Conservation (phyloP, 139 green algal genomes). For the Chlamydomonas schloesseri region DNA sequence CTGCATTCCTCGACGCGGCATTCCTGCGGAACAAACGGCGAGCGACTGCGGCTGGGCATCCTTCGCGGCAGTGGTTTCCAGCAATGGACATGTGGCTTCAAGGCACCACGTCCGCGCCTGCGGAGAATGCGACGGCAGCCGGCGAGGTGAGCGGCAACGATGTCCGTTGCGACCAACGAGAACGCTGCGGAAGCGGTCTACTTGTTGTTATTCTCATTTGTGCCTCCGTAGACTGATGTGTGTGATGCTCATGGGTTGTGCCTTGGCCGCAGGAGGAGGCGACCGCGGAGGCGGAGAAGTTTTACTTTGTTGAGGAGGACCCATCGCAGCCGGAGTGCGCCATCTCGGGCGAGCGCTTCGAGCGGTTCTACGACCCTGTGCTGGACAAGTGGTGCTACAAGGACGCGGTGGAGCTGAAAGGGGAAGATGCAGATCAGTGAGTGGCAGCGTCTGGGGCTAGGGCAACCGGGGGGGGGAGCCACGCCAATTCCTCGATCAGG, state of each 20-base stretch:
- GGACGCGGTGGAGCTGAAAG: conserved; percentile 50
- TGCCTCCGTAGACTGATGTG: too few species aligned
- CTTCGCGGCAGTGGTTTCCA: conserved; percentile 71
- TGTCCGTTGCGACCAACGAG: too few species aligned
- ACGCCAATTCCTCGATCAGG: too few species aligned
- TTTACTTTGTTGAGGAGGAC: conserved; percentile 60
- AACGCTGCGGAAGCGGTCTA: too few species aligned
- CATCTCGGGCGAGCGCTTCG: conserved; percentile 71
- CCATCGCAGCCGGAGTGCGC: conserved; percentile 65
- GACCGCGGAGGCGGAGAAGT: background rate
- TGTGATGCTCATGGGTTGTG: too few species aligned
- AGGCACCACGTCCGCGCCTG: conserved; percentile 49
- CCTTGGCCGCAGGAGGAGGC: background rate
- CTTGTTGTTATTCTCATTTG: too few species aligned
- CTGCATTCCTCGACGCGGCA: conserved; percentile 43
- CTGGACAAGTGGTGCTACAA: conserved; percentile 69
- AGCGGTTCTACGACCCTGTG: conserved; percentile 66
- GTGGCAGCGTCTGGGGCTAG: background rate
- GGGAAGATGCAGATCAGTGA: conserved; percentile 53
- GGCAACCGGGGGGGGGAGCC: background rate
- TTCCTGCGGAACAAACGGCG: conserved; percentile 46
- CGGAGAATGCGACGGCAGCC: background rate
- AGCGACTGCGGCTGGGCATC: background rate
- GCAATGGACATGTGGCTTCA: conserved; percentile 74
- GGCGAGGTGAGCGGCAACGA: background rate